Base-by-base conservation (phyloP, 495 filamentous ascomycete species). In the Aspergillus panamensis region DNA sequence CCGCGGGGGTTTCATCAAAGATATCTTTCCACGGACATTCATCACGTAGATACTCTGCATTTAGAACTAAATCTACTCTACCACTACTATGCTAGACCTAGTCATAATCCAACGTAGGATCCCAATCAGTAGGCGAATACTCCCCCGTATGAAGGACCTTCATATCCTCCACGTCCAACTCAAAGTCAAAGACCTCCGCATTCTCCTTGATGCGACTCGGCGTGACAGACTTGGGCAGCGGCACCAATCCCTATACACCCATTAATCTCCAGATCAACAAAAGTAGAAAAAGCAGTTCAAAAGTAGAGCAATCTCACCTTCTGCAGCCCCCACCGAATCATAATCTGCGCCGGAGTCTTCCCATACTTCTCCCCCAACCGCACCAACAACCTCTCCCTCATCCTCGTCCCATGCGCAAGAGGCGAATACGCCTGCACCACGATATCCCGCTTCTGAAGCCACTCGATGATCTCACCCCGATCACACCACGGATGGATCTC, bases 401-500 rank as follows among this genome's bases (percentile, higher is more conserved):
- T 80, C 50, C 85, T 75, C 57, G 79, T 71, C 4, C 82, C 85
- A 64, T 87, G 80, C 4, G 90, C 86, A 45, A 96, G 72, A 8
- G 91, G 91, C 39, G 81, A 85, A 63, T 96, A 96, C 2, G 91
- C 92, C 74, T 96, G 79, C 16, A 93, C 72, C 9, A 90, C 71
- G 8, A 95, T 82, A 3, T 83, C 82, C 8, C 88, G 76, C 58
- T 81, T 77, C 57, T 80, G 68, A 56, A 85, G 86, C 88, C 92
- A 96, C 58, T 85, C 77, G 10, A 83, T 83, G 35, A 97, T 91
- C 64, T 92, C 89, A 2, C 76, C 75, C 12, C 89, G 80, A 21
- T 85, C 79, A 10, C 87, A 80, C 89, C 90, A 96, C 0, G 92
- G 92, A 62, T 97, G 92, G 16, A 96, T 67, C 70, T 96, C 92